phyloP scores from a whole-genome alignment of 2,329 filamentous ascomycete species.

The Lasiodiplodia hormozganensis region DNA sequence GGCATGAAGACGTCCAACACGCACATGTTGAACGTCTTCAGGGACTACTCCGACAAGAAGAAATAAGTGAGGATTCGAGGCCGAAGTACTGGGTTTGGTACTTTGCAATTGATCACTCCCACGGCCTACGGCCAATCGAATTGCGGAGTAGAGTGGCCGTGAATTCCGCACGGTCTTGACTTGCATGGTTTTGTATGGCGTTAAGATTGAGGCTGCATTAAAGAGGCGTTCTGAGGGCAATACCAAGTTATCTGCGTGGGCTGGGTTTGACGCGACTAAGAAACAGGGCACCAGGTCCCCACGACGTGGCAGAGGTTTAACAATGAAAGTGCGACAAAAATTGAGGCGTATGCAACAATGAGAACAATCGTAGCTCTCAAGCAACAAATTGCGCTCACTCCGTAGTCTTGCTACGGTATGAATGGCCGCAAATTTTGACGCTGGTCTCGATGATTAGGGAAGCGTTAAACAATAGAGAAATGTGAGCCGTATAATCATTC shows the following conservation, averaged over 20 bases:
- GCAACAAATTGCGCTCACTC: not conserved
- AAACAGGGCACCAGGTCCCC: not conserved
- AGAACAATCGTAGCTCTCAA: not conserved
- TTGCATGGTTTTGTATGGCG: slow-evolving; percentile 7
- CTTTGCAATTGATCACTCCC: not conserved
- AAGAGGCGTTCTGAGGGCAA: not conserved
- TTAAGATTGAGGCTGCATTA: not conserved
- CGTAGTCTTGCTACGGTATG: not conserved
- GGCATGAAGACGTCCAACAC: slow-evolving; percentile 84
- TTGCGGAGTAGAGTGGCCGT: not conserved
- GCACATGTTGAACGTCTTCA: slow-evolving; percentile 83
- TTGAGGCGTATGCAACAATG: not conserved
- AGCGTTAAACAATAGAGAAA: not conserved
- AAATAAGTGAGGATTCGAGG: slow-evolving; percentile 37
- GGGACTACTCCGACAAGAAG: slow-evolving; percentile 68
- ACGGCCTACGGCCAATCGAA: not conserved
- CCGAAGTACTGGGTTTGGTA: not conserved
- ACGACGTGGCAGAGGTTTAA: not conserved
- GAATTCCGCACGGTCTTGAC: not conserved
- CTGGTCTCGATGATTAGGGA: not conserved
- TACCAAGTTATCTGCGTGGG: not conserved
- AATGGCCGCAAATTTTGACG: not conserved
- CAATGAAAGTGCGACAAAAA: not conserved
- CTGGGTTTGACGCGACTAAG: not conserved
- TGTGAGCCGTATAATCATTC: not conserved